These are phyloP conservation scores for Yamadazyma endophytica DNA, from an alignment of 805 yeast genomes.

Conservation along the genomic window DNA sequence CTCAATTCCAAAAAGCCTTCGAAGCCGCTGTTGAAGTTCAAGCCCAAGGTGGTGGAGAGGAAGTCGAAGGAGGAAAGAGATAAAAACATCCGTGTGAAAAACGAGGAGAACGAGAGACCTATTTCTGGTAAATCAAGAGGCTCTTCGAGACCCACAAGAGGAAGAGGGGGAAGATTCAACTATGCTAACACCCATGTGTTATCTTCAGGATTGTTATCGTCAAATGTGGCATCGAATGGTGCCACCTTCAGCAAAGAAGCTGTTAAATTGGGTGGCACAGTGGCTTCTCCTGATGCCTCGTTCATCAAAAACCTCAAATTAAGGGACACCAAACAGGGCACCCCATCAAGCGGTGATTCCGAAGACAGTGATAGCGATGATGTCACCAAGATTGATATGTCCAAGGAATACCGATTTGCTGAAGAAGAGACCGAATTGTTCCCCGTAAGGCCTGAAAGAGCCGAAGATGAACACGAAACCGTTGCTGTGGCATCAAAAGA, in stretches of 20 bases:
- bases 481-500: slow-evolving; percentile 10
- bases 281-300: slow-evolving; percentile 25
- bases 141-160: slow-evolving; percentile 20
- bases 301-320: slow-evolving; percentile 6
- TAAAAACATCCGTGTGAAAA: slow-evolving; percentile 47
- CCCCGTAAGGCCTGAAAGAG: slow-evolving; percentile 68
- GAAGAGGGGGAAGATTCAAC: slow-evolving; percentile 29
- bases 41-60: slow-evolving; percentile 85
- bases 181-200: slow-evolving; percentile 59
- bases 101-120: slow-evolving; percentile 18
- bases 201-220: slow-evolving; percentile 69
- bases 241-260: slow-evolving; percentile 9
- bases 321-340: background rate
- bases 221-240: slow-evolving; percentile 53
- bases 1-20: slow-evolving; percentile 31
- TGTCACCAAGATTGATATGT: slow-evolving; percentile 57
- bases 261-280: slow-evolving; percentile 21
- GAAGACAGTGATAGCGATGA: slow-evolving; percentile 38
- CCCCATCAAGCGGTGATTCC: slow-evolving; percentile 8
- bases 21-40: slow-evolving; percentile 65
- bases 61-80: slow-evolving; percentile 82
- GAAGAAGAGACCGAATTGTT: slow-evolving; percentile 54
- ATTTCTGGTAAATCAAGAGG: slow-evolving; percentile 21
- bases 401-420: slow-evolving; percentile 50
- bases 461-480: slow-evolving; percentile 32